phyloP scores from a whole-genome alignment of 1,139 yeast genomes.

The Magnusiomyces tetraspermus region DNA sequence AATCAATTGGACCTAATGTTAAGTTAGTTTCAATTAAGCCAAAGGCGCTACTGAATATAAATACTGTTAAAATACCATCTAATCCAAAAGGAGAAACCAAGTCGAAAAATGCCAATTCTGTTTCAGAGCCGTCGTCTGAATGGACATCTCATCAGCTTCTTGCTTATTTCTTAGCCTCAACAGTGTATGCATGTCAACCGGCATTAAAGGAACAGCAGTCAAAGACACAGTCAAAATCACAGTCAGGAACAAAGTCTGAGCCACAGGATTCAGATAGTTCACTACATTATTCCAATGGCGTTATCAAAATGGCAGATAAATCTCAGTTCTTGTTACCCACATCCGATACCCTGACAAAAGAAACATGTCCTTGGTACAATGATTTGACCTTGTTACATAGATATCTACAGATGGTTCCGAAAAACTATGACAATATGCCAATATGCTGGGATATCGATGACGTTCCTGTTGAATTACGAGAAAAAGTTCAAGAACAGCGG shows the following conservation, averaged over 20 bases:
- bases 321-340: background rate
- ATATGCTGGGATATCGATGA: constrained; percentile 6
- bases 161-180: constrained; percentile 1
- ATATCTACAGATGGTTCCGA: constrained; percentile 10
- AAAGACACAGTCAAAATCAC: background rate
- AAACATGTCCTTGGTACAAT: background rate
- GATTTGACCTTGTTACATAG: background rate
- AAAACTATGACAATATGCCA: constrained; percentile 9
- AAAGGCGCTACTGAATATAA: background rate
- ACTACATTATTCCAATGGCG: background rate
- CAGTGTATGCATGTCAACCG: background rate
- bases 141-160: constrained; percentile 5
- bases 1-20: background rate
- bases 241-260: background rate
- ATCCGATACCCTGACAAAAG: background rate
- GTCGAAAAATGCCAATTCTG: background rate
- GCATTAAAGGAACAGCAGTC: background rate
- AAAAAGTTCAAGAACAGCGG: constrained; percentile 7
- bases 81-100: background rate
- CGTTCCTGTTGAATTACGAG: background rate
- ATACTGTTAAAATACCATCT: background rate
- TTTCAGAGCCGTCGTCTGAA: background rate
- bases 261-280: background rate
- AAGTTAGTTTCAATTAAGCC: background rate
- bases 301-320: background rate